Conservation (phyloP, 345 rosid species). For the Gossypium thurberi region DNA sequence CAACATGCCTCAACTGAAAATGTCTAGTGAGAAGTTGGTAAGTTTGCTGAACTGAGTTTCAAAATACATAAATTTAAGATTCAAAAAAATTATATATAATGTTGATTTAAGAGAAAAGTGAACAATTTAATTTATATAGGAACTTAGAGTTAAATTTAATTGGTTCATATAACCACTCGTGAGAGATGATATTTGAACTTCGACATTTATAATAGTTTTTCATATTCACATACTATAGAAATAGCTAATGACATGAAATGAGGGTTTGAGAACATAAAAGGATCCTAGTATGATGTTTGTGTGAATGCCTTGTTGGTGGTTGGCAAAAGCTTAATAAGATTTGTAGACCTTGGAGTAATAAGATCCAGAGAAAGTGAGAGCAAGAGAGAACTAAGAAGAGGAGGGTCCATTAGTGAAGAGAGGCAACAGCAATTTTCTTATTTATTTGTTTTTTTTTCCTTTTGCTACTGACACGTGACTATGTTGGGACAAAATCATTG, state of each 20-base stretch:
- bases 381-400: not conserved
- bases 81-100: too few species aligned
- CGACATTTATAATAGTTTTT: too few species aligned
- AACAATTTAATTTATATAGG: too few species aligned
- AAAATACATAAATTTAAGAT: too few species aligned
- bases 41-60: too few species aligned
- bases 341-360: not conserved
- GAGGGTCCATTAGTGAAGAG: not conserved
- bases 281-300: slow-evolving; percentile 14
- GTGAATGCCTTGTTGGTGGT: slow-evolving; percentile 19
- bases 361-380: not conserved
- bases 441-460: not conserved
- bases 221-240: too few species aligned
- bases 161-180: not conserved
- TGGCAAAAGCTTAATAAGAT: slow-evolving; percentile 17
- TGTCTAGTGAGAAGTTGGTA: not conserved
- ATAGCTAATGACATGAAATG: not conserved
- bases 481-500: slow-evolving; percentile 21
- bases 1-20: not conserved
- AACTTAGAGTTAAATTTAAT: not conserved
- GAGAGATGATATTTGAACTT: too few species aligned
- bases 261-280: slow-evolving; percentile 10
- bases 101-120: too few species aligned
- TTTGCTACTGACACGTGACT: slow-evolving; percentile 29
- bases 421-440: too few species aligned